Evolutionary conservation across 306 rosid species (phyloP), one percentile per base, ranked within the genome.

Genomic region (Rosa rugosa): DNA sequence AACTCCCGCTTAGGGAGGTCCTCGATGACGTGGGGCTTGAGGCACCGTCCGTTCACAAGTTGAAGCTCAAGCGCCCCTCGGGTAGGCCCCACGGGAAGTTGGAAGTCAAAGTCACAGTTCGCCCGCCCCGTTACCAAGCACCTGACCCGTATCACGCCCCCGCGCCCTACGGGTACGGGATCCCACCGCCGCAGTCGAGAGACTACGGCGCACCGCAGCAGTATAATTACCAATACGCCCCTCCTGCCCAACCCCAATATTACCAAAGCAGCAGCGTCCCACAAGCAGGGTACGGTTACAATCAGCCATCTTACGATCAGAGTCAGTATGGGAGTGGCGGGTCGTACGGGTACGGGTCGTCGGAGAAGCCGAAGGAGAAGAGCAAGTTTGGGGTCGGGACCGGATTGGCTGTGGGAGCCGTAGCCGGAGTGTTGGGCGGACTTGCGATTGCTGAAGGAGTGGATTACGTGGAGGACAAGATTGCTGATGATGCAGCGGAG

Each of bases 331-430:
- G 45, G 46, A 36, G 53, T 18, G 63, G 70, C 22, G 76, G 0
- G 72, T 25, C 36, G 40, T 79, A 77, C 71, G 82, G 80, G 16
- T 80, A 36, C 12, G 46, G 23, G 20, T 27, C 69, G 5, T 65
- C 46, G 23, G 87, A 75, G 77, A 87, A 88, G 69, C 69, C 44
- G 82, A 85, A 91, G 76, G 89, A 91, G 88, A 90, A 87, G 80
- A 88, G 93, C 27, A 89, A 91, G 83, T 91, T 88, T 3, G 94
- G 97, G 3, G 83, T 93, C 89, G 97, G 98, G 62, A 87, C 97
- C 8, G 93, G 98, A 80, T 75, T 93, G 88, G 98, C 97, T 59
- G 91, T 93, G 79, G 98, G 98, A 0, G 97, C 97, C 1, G 88
- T 81, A 0, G 94, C 87, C 8, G 98, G 97, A 3, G 83, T 31